Base-by-base conservation (phyloP, 2,329 filamentous ascomycete genomes). In the Claviceps sorghi region DNA sequence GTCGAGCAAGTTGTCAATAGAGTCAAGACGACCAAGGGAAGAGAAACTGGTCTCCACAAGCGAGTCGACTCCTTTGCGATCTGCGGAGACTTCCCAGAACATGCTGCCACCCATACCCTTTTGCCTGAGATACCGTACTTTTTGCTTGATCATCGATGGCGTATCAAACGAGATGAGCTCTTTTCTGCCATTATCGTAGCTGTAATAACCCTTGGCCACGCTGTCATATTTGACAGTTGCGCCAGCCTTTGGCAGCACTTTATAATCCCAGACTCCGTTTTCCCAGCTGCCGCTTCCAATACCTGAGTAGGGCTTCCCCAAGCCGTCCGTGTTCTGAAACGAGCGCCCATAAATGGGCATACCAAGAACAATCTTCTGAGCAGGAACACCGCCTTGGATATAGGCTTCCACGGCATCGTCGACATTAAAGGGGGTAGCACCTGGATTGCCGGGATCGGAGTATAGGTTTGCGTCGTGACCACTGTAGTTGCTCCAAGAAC, bases 81-180 rank as follows among this genome's bases (percentile, higher is more conserved):
- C 88, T 8, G 75, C 80, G 55, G 81, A 86, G 17, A 78, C 81
- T 65, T 93, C 86, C 87, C 87, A 94, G 77, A 86, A 94, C 86
- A 93, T 91, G 32, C 78, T 81, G 26, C 87, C 88, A 3, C 82
- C 86, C 1, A 93, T 72, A 0, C 79, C 75, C 52, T 74, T 72
- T 49, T 67, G 61, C 65, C 76, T 74, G 58, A 89, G 77, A 64
- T 84, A 91, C 2, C 69, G 61, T 5, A 80, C 79, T 70, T 93
- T 94, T 58, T 69, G 62, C 49, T 69, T 64, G 32, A 81, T 73
- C 59, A 83, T 76, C 30, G 71, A 68, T 0, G 80, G 76, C 1
- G 77, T 87, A 62, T 86, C 82, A 64, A 86, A 95, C 22, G 79
- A 82, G 56, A 94, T 73, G 67, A 94, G 78, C 57, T 80, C 79